A percentile compares a stretch with the other conserved stretches of the same genome.
Evolutionary conservation across 2,329 filamentous ascomycete genomes (phyloP).

Genomic region (Beauveria sp.): DNA sequence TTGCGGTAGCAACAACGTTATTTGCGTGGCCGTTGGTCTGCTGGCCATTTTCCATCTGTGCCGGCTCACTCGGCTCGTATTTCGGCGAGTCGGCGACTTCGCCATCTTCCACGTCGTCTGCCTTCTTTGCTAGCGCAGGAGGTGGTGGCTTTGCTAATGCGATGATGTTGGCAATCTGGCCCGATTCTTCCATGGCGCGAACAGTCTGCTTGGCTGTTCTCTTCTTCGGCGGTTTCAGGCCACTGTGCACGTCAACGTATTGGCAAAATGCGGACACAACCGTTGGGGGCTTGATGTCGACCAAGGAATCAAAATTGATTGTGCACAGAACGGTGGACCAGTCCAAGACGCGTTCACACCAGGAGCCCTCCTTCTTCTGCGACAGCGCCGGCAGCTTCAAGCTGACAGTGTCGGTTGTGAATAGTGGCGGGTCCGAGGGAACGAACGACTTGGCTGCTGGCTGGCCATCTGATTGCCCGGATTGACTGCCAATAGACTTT

Average conservation of each 20-base stretch:
- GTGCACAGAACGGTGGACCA: slow-evolving; percentile 11
- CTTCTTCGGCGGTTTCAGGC: slow-evolving; percentile 23
- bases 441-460: slow-evolving; percentile 14
- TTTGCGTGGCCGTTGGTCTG: background rate
- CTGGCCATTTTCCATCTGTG: slow-evolving; percentile 6
- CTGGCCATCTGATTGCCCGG: slow-evolving; percentile 4
- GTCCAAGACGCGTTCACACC: slow-evolving; percentile 5
- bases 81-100: slow-evolving; percentile 3
- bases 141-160: background rate
- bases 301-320: slow-evolving; percentile 18
- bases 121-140: background rate
- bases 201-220: slow-evolving; percentile 23
- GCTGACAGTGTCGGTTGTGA: slow-evolving; percentile 13
- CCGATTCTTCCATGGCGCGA: slow-evolving; percentile 19
- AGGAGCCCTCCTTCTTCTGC: slow-evolving; percentile 8
- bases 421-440: slow-evolving; percentile 18
- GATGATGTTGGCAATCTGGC: slow-evolving; percentile 16
- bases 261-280: slow-evolving; percentile 21
- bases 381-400: slow-evolving; percentile 10
- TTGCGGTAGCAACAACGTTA: background rate
- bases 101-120: background rate
- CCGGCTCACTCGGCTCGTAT: slow-evolving; percentile 8
- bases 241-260: slow-evolving; percentile 24
- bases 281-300: slow-evolving; percentile 19
- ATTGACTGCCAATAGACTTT: slow-evolving; percentile 1